phyloP scores from a whole-genome alignment of 495 filamentous ascomycete genomes.

The Collariella sp. region DNA sequence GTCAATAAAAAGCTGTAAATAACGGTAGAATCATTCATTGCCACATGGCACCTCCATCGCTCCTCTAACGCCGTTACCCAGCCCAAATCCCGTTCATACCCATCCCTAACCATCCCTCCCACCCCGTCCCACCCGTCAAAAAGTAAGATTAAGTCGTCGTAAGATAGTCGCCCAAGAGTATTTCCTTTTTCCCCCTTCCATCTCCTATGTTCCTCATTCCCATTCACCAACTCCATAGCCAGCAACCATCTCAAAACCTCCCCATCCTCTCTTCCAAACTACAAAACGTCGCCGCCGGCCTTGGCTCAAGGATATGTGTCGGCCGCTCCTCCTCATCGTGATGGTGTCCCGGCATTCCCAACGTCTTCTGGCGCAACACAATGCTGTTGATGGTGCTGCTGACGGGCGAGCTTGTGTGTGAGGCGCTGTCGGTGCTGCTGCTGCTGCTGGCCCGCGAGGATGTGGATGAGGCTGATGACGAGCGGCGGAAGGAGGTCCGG shows the following conservation, averaged over 20 bases:
- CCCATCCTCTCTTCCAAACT: conserved; percentile 47
- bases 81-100: too few relatives aligned
- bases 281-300: conserved; percentile 47
- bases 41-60: too few relatives aligned
- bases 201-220: background rate
- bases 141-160: too few relatives aligned
- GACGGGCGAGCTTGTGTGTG: conserved; percentile 33
- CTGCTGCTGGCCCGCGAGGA: conserved; percentile 29
- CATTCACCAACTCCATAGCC: background rate
- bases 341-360: conserved; percentile 30
- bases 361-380: conserved; percentile 40
- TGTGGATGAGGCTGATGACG: conserved; percentile 34
- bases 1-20: too few relatives aligned
- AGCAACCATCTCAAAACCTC: conserved; percentile 6
- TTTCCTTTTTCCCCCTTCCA: too few relatives aligned
- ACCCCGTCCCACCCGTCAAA: too few relatives aligned
- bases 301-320: conserved; percentile 42
- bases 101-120: too few relatives aligned
- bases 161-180: too few relatives aligned
- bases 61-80: too few relatives aligned
- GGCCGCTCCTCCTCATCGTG: conserved; percentile 42
- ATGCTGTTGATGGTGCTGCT: conserved; percentile 47
- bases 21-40: too few relatives aligned
- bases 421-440: conserved; percentile 31
- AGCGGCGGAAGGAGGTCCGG: conserved; percentile 43